phyloP scores from a whole-genome alignment of 805 yeast genomes.

The Candida pseudofarinosa region DNA sequence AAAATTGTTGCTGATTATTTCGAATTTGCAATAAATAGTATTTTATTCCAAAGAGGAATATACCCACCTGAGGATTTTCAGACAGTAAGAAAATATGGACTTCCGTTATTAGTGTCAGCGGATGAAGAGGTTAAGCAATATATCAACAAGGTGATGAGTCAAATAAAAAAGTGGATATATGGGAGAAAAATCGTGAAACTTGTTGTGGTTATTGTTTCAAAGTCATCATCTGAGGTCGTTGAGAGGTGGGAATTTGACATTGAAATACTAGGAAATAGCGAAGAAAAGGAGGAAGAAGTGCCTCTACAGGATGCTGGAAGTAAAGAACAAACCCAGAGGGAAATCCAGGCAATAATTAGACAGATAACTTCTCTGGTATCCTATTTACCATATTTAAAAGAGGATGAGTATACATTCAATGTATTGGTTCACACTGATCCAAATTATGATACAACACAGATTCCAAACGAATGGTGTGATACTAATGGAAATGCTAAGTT shows the following conservation, averaged over 20 bases:
- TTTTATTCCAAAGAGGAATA: conserved; percentile 83
- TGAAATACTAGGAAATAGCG: conserved; percentile 28
- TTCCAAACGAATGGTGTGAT: conserved; percentile 85
- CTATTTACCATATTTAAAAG: conserved; percentile 68
- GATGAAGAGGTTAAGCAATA: conserved; percentile 76
- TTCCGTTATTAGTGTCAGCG: conserved; percentile 64
- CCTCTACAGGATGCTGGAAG: conserved; percentile 17
- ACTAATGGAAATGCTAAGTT: conserved; percentile 54
- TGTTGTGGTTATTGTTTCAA: conserved; percentile 68
- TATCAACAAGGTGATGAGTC: conserved; percentile 61
- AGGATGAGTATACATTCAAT: conserved; percentile 67
- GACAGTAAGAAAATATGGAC: conserved; percentile 72
- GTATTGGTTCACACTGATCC: conserved; percentile 81
- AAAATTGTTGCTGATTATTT: conserved; percentile 79
- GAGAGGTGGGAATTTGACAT: conserved; percentile 88
- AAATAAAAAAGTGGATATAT: conserved; percentile 67
- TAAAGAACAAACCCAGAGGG: conserved; percentile 55
- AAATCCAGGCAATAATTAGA: conserved; percentile 80
- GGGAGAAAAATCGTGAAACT: conserved; percentile 64
- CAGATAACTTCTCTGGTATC: conserved; percentile 88
- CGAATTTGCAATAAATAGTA: conserved; percentile 73
- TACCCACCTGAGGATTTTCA: conserved; percentile 85
- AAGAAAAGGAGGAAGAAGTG: conserved; percentile 9
- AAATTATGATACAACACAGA: conserved; percentile 40
- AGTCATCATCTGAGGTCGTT: conserved; percentile 59